phyloP scores from a whole-genome alignment of 2,329 filamentous ascomycete species.

The Fusarium sp. region DNA sequence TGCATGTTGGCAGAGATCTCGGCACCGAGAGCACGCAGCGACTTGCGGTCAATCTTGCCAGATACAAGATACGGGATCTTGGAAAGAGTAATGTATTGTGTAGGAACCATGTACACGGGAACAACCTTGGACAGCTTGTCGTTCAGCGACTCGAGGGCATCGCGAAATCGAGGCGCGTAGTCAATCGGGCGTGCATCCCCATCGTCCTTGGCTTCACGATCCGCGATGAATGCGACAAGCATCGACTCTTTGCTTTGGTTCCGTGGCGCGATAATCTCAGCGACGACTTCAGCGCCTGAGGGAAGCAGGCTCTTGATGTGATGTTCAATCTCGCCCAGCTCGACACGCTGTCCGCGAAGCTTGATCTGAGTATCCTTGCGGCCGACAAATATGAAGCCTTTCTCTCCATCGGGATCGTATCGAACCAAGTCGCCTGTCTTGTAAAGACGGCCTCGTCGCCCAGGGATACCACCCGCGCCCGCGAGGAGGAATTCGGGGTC shows the following conservation, averaged over 20 bases:
- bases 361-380: slow-evolving; percentile 77
- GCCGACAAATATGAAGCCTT: slow-evolving; percentile 67
- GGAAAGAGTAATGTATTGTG: slow-evolving; percentile 37
- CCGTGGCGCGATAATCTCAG: slow-evolving; percentile 60
- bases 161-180: slow-evolving; percentile 34
- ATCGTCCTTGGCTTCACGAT: slow-evolving; percentile 32
- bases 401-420: slow-evolving; percentile 64
- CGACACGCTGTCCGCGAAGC: slow-evolving; percentile 72
- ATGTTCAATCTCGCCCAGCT: slow-evolving; percentile 66
- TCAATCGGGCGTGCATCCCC: slow-evolving; percentile 36
- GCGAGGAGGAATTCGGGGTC: slow-evolving; percentile 63
- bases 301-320: slow-evolving; percentile 57
- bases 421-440: slow-evolving; percentile 70
- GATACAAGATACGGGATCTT: slow-evolving; percentile 43
- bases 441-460: slow-evolving; percentile 61
- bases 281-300: slow-evolving; percentile 55
- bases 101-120: slow-evolving; percentile 42
- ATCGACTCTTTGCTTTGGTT: slow-evolving; percentile 48
- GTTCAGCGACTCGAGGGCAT: slow-evolving; percentile 30
- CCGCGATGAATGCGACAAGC: slow-evolving; percentile 42
- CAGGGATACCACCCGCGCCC: slow-evolving; percentile 51
- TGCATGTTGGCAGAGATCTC: slow-evolving; percentile 36
- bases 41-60: slow-evolving; percentile 43
- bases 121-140: slow-evolving; percentile 39
- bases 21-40: slow-evolving; percentile 35